These are phyloP conservation scores for Amanita rubescens DNA, from an alignment of 768 basidiomycete species.

Conservation along the genomic window DNA sequence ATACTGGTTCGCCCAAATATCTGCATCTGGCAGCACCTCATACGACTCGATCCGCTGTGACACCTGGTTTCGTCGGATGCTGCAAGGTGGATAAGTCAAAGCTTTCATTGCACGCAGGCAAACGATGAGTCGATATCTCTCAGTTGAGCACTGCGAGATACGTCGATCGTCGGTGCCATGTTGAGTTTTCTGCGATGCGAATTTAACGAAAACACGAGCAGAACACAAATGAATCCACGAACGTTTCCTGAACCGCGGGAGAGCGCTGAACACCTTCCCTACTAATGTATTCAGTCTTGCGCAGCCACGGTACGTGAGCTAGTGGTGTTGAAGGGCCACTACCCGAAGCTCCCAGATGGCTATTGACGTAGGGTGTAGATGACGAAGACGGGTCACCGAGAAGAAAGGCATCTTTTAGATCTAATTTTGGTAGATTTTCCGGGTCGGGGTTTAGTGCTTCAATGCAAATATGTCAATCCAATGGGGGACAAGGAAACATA, in stretches of 20 bases:
- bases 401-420: constrained; percentile 71
- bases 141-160: constrained; percentile 69
- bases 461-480: neutral
- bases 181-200: constrained; percentile 38
- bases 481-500: neutral
- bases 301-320: constrained; percentile 79
- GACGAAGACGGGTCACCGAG: constrained; percentile 57
- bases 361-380: constrained; percentile 36
- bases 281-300: constrained; percentile 87
- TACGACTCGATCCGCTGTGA: constrained; percentile 76
- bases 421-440: constrained; percentile 48
- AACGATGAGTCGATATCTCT: constrained; percentile 78
- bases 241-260: constrained; percentile 48
- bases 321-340: constrained; percentile 39
- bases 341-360: constrained; percentile 25
- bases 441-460: constrained; percentile 60
- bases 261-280: constrained; percentile 40
- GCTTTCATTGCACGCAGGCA: constrained; percentile 45
- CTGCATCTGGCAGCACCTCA: constrained; percentile 76
- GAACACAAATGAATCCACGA: constrained; percentile 16
- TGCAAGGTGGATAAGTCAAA: constrained; percentile 52
- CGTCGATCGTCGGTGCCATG: constrained; percentile 47
- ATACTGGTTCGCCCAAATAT: constrained; percentile 87
- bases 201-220: neutral
- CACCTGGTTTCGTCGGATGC: constrained; percentile 73